Percentiles rank a stretch among this genome's conserved stretches.
Conservation (phyloP, 2,329 filamentous ascomycete species). For the Beauveria pseudobassiana region DNA sequence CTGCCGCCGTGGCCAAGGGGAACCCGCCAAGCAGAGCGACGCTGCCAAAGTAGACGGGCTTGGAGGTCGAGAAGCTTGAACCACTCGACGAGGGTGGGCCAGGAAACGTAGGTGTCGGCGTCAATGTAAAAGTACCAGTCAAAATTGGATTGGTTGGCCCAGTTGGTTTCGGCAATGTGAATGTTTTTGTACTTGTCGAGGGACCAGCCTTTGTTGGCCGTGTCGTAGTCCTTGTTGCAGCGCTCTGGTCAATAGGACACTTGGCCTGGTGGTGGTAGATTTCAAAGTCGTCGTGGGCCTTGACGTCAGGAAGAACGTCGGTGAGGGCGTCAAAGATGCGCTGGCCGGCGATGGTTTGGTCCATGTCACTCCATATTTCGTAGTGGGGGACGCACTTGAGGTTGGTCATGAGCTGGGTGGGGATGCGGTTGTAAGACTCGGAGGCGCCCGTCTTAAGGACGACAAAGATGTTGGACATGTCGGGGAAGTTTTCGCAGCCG, state of each 20-base stretch:
- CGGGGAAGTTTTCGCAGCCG: slow-evolving; percentile 32
- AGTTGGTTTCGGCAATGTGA: slow-evolving; percentile 50
- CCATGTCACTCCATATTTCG: slow-evolving; percentile 52
- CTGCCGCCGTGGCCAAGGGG: slow-evolving; percentile 47
- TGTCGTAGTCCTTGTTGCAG: slow-evolving; percentile 28
- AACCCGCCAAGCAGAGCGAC: slow-evolving; percentile 33
- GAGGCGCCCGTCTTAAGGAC: slow-evolving; percentile 53
- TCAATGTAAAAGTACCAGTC: slow-evolving; percentile 56
- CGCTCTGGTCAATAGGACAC: slow-evolving; percentile 37
- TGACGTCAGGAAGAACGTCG: slow-evolving; percentile 34
- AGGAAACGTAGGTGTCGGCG: slow-evolving; percentile 50
- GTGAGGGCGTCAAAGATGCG: slow-evolving; percentile 40
- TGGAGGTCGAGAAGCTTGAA: slow-evolving; percentile 33
- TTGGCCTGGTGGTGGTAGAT: slow-evolving; percentile 37
- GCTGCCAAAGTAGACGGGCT: slow-evolving; percentile 44
- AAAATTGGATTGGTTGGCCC: slow-evolving; percentile 38
- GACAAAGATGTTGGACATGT: slow-evolving; percentile 39
- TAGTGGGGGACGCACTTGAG: slow-evolving; percentile 43
- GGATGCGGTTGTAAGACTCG: slow-evolving; percentile 43
- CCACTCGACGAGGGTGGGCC: slow-evolving; percentile 44
- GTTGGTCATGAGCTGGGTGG: slow-evolving; percentile 46
- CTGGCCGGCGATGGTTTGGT: slow-evolving; percentile 37
- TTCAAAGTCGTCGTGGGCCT: slow-evolving; percentile 44
- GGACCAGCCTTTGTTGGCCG: slow-evolving; percentile 36
- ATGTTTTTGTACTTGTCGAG: slow-evolving; percentile 58